Evolutionary conservation across 1,139 yeast genomes (phyloP).

Genomic region (Hansenula lynferdii): DNA sequence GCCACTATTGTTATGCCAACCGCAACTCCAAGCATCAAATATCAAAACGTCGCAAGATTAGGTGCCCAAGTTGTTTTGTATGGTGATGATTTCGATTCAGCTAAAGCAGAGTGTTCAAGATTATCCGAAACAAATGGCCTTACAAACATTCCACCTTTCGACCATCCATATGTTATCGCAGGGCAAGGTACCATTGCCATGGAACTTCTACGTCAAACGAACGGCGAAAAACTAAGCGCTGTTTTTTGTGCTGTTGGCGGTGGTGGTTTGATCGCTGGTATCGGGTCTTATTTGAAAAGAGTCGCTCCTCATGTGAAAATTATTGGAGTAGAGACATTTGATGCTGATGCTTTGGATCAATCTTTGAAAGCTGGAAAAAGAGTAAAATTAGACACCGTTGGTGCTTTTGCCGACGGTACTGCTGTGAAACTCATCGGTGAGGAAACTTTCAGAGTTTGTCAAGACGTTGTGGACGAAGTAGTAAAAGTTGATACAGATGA

Average conservation of each 20-base stretch:
- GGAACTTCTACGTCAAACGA: slow-evolving; percentile 85
- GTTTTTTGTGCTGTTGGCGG: slow-evolving; percentile 95
- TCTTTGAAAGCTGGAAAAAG: slow-evolving; percentile 58
- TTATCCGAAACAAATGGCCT: slow-evolving; percentile 64
- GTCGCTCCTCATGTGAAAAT: slow-evolving; percentile 95
- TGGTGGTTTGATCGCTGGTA: slow-evolving; percentile 92
- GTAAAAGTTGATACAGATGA: slow-evolving; percentile 89
- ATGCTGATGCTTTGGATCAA: slow-evolving; percentile 85
- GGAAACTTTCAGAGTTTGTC: slow-evolving; percentile 82
- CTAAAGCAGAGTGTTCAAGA: slow-evolving; percentile 82
- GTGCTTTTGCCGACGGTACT: slow-evolving; percentile 99
- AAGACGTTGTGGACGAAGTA: slow-evolving; percentile 81
- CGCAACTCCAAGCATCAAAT: slow-evolving; percentile 93
- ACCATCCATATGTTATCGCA: slow-evolving; percentile 98
- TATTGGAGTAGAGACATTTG: slow-evolving; percentile 94
- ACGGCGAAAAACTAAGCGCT: slow-evolving; percentile 74
- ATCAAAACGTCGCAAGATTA: slow-evolving; percentile 80
- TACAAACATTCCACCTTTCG: slow-evolving; percentile 93
- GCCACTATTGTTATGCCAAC: slow-evolving; percentile 98
- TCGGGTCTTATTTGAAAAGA: slow-evolving; percentile 84
- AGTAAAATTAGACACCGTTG: slow-evolving; percentile 62
- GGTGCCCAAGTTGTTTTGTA: slow-evolving; percentile 91
- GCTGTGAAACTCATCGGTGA: slow-evolving; percentile 89
- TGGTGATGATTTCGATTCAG: slow-evolving; percentile 93
- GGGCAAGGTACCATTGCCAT: slow-evolving; percentile 98